Evolutionary conservation across 345 rosid species (phyloP).

Genomic region (rapeseed (Brassica napus)): DNA sequence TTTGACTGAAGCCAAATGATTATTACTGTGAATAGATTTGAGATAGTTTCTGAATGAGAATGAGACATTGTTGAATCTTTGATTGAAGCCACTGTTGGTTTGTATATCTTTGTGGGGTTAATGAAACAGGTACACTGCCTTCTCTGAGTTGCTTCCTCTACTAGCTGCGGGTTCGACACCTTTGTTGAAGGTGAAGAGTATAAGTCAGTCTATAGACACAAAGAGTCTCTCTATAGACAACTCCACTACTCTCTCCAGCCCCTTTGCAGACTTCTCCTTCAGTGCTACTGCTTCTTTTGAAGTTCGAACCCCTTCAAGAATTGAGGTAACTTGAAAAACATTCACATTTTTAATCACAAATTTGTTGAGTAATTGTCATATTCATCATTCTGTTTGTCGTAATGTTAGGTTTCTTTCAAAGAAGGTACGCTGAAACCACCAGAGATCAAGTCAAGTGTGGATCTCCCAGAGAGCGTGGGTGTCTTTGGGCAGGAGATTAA

Average conservation of each 20-base stretch:
- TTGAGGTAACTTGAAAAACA: conserved; percentile 56
- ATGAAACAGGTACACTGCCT: conserved; percentile 75
- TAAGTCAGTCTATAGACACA: conserved; percentile 63
- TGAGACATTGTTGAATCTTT: conserved; percentile 11
- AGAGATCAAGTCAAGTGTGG: conserved; percentile 69
- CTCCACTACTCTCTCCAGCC: conserved; percentile 65
- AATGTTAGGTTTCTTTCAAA: conserved; percentile 75
- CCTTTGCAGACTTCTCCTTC: conserved; percentile 82
- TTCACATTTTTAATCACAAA: background rate
- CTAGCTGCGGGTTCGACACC: conserved; percentile 77
- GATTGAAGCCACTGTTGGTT: background rate
- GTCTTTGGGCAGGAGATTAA: conserved; percentile 78
- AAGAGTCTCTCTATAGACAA: conserved; percentile 60
- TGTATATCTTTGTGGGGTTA: background rate
- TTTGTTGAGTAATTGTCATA: background rate
- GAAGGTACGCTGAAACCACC: conserved; percentile 86
- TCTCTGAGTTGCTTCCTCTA: conserved; percentile 89
- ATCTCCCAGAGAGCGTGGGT: conserved; percentile 65
- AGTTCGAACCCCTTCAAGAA: conserved; percentile 78
- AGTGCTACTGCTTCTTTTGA: conserved; percentile 82
- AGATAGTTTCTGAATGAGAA: background rate
- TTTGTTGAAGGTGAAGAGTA: conserved; percentile 69
- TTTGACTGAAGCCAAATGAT: too few species aligned
- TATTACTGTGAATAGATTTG: background rate
- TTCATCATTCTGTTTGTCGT: background rate